These are phyloP conservation scores for Diophrys sp. DNA, from an alignment of 73 alveolate species.

Conservation along the genomic window DNA sequence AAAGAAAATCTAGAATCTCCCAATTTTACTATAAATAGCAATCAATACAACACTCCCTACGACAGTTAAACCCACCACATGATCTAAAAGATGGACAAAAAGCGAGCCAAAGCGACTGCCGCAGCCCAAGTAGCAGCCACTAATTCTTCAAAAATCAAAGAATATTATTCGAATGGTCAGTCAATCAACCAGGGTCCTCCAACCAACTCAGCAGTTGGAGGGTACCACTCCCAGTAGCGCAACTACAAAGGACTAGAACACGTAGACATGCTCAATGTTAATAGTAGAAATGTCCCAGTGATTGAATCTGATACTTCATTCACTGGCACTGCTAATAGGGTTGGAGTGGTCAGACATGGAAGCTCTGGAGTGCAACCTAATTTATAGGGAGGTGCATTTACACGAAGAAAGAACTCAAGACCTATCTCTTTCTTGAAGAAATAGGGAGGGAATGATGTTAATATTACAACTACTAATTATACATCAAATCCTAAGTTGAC, in stretches of 20 bases:
- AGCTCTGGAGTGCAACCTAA: not conserved
- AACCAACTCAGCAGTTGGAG: not conserved
- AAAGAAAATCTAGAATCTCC: not conserved
- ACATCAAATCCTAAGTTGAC: not conserved
- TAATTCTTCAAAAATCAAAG: not conserved
- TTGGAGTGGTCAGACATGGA: no score
- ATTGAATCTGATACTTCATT: not conserved
- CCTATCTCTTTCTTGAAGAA: not conserved
- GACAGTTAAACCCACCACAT: not conserved
- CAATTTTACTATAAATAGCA: not conserved
- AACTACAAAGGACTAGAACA: not conserved
- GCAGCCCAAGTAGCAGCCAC: not conserved
- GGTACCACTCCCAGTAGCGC: not conserved
- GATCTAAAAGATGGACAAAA: not conserved
- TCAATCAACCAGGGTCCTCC: no score
- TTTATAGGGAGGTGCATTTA: not conserved
- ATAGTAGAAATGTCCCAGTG: not conserved
- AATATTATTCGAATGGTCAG: not conserved
- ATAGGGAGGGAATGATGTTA: not conserved
- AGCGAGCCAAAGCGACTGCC: not conserved
- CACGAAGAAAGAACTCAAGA: not conserved
- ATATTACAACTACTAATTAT: not conserved
- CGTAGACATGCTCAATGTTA: no score
- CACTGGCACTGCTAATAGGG: no score
- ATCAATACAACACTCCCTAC: not conserved